Base-by-base conservation (phyloP, 78 protist genomes). In the Dictyostelium capitatum region DNA sequence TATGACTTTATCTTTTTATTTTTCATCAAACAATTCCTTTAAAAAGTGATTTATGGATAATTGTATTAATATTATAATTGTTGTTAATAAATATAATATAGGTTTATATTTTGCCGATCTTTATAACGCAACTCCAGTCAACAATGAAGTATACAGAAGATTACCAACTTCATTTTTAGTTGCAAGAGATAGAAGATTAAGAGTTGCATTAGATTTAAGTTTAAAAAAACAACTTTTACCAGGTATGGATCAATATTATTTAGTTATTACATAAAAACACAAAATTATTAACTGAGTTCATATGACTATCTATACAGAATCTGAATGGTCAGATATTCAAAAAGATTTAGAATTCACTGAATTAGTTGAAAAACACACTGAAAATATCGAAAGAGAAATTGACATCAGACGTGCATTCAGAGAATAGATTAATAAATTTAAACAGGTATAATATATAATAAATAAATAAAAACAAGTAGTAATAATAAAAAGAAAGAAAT, bases 81-180 rank as follows among this genome's bases (percentile, higher is more conserved):
- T 70, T 41, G 12, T 37, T 19, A 32, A 19, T 23, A 62, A 6
- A 19, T 23, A 19, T n/a, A n/a, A 20, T 64, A 30, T 23, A 85
- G 92, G 92, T 57, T 64, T 85, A 43, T 85, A 77, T 69, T 85
- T 75, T 77, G 92, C 92, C 47, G 92, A 85, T 85, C 92, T 85
- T 23, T 85, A 85, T 83, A 85, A 85, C 46, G 57, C 41, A 8
- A 85, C 92, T 11, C 83, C 82, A 85, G 92, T 64, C 19, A 48
- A 74, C 25, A 41, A 74, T 53, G 92, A 85, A 77, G 92, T 75
- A 28, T 51, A 75, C 80, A 47, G 80, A 46, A 85, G 92, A 85
- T 41, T 85, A 23, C 92, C 92, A 85, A 11, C 50, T 47, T 41
- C 57, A 20, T 10, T 50, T 47, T 48, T 85, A 4, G 78, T 64